A percentile compares a stretch with the other conserved stretches of the same genome.
These are phyloP conservation scores for Ajuga reptans DNA, from an alignment of 305 asterid species.

Conservation along the genomic window DNA sequence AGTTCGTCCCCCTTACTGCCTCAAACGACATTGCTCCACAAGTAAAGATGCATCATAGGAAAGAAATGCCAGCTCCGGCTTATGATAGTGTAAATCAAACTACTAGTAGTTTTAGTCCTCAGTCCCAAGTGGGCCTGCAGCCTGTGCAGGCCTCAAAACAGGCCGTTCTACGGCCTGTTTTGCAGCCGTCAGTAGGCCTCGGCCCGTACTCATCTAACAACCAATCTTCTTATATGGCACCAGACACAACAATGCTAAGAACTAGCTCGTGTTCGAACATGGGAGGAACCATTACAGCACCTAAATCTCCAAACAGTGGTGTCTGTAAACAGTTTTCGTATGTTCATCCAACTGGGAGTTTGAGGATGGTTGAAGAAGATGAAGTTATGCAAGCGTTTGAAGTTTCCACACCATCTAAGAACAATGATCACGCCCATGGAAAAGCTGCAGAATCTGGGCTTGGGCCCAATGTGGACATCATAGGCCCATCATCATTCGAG, in stretches of 20 bases:
- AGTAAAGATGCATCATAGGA: slow-evolving; percentile 43
- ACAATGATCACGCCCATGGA: neutral
- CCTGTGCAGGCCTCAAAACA: slow-evolving; percentile 18
- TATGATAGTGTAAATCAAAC: slow-evolving; percentile 18
- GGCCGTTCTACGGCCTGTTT: slow-evolving; percentile 11
- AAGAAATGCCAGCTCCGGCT: slow-evolving; percentile 26
- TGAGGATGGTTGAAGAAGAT: slow-evolving; percentile 57
- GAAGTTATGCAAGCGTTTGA: slow-evolving; percentile 63
- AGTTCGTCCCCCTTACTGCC: slow-evolving; percentile 42
- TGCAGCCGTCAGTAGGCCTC: slow-evolving; percentile 3
- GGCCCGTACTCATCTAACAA: slow-evolving; percentile 9
- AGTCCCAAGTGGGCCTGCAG: neutral
- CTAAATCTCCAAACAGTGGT: slow-evolving; percentile 9
- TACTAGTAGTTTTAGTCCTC: slow-evolving; percentile 11
- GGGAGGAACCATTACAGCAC: slow-evolving; percentile 16
- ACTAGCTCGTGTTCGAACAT: slow-evolving; percentile 25
- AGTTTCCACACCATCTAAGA: slow-evolving; percentile 29
- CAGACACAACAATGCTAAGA: slow-evolving; percentile 11
- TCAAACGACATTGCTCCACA: slow-evolving; percentile 69
- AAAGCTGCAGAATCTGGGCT: slow-evolving; percentile 13
- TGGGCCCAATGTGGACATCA: slow-evolving; percentile 2
- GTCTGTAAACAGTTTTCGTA: slow-evolving; percentile 21
- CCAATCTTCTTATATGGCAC: slow-evolving; percentile 3
- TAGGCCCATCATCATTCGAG: slow-evolving; percentile 13
- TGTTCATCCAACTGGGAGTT: slow-evolving; percentile 27